Base-by-base conservation (phyloP, 2,329 filamentous ascomycete species). In the Hymenoscyphus fraxineus region DNA sequence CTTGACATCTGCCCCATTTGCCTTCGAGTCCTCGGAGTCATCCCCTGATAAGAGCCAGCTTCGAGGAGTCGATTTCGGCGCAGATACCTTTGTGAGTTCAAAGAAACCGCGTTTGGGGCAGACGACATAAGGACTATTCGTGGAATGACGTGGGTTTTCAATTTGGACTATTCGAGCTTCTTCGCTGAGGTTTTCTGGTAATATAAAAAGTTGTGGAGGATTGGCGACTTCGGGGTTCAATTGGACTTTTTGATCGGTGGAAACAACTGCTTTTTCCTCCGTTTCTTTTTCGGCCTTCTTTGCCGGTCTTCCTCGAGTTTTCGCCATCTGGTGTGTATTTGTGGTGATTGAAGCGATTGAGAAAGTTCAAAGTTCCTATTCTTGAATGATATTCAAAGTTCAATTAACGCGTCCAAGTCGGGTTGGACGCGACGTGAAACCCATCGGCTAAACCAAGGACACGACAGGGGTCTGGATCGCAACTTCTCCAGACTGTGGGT, bases 41-140 rank as follows among this genome's bases (percentile, higher is more conserved):
- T 60, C 69, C 40, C 62, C 40, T 65, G 65, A 22, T 59, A 90
- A 78, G 38, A 90, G 76, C 87, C 86, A 90, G 71, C 87, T 89
- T 61, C 83, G 80, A 2, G 86, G 86, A 0, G 77, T 79, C 4
- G 80, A 77, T 62, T 80, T 82, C 10, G 84, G 82, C 0, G 82
- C 79, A 1, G 81, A 75, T 66, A 88, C 80, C 69, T 78, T 82
- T 41, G 81, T 88, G 73, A 90, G 87, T 71, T 90, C 88, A 78
- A 86, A 87, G 66, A 89, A 81, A 63, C 86, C 87, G 1, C 80
- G 81, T 60, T 84, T 76, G 2, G 86, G 85, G 68, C 87, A 89
- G 39, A 86, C 79, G 15, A 90, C 79, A 73, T 88, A 90, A 70
- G 86, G 82, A 6, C 83, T 80, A 2, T 84, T 82, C 39, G 79